These are phyloP conservation scores for Penicillium sp. DNA, from an alignment of 2,329 filamentous ascomycete species.

Conservation along the genomic window DNA sequence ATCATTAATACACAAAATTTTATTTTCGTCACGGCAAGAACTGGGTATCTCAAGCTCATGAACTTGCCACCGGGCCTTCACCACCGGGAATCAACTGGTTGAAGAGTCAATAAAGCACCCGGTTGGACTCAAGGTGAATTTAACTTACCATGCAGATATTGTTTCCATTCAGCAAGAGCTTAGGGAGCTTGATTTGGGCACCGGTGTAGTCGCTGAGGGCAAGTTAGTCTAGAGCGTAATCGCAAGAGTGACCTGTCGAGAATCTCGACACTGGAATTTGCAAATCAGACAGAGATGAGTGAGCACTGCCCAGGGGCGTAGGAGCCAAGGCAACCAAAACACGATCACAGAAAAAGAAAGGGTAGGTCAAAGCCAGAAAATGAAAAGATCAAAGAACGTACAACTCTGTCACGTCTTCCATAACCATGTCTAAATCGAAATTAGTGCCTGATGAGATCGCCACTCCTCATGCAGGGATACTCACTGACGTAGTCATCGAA, in stretches of 20 bases:
- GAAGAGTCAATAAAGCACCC: slow-evolving; percentile 6
- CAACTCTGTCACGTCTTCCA: slow-evolving; percentile 97
- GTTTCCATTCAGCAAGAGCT: slow-evolving; percentile 95
- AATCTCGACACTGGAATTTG: not conserved
- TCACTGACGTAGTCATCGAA: slow-evolving; percentile 99
- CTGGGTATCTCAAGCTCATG: slow-evolving; percentile 16
- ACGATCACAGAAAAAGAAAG: not conserved
- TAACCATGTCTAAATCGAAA: slow-evolving; percentile 76
- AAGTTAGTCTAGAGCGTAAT: slow-evolving; percentile 16
- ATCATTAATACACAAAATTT: slow-evolving; percentile 23
- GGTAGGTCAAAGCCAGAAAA: not conserved
- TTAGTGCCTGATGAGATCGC: slow-evolving; percentile 12
- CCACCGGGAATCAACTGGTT: slow-evolving; percentile 72
- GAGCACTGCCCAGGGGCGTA: not conserved
- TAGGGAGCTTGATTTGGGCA: slow-evolving; percentile 80
- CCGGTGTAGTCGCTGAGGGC: slow-evolving; percentile 77
- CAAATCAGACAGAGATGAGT: not conserved
- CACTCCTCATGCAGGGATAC: slow-evolving; percentile 46
- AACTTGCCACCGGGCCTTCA: slow-evolving; percentile 59
- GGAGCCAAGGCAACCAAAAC: not conserved
- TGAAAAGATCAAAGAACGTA: slow-evolving; percentile 45
- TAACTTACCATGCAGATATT: slow-evolving; percentile 94
- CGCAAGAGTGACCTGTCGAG: not conserved
- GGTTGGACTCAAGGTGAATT: not conserved
- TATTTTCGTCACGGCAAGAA: slow-evolving; percentile 15